Evolutionary conservation across 1,284 basidiomycete species (phyloP), one percentile per base, ranked within the genome.

Genomic region (Omphalotus olearius): DNA sequence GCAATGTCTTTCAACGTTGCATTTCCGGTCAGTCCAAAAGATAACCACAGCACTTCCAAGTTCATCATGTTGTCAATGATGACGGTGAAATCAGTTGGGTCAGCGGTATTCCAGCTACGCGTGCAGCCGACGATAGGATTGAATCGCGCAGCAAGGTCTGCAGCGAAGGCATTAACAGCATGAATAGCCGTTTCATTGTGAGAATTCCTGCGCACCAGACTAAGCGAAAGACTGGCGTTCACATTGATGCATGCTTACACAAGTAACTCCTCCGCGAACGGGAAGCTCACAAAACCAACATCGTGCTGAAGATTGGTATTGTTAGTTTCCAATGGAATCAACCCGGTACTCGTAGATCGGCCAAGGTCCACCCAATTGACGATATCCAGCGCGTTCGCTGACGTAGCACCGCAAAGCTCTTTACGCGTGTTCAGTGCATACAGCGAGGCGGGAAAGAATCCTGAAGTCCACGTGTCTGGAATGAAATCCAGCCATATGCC

Each of bases 41-140:
- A 78, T 5, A 70, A 68, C 62, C 82, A 83, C 10, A 87, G 67
- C 10, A 85, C 70, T 50, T 87, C 81, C 17, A 88, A 73, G 59
- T 85, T 88, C 81, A 88, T 85, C 83, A 88, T 85, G 60, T 85
- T 86, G 67, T 88, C 84, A 45, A 85, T 85, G 63, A 86, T 85
- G 51, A 86, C 80, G 62, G 73, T 71, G 61, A 85, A 84, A 57
- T 80, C 73, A 1, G 74, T 71, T 11, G 79, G 75, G 59, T 83
- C 76, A 1, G 73, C 53, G 0, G 77, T 62, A 60, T 83, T 76
- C 83, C 83, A 87, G 57, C 74, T 76, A 37, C 75, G 66, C 6
- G 76, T 79, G 53, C 72, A 74, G 18, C 76, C 76, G 33, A 78
- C 77, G 9, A 62, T 59, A 2, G 71, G 63, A 57, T 66, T 70